Percentiles rank a stretch among this genome's conserved stretches.
These are phyloP conservation scores for Metschnikowia amazonensis DNA, from an alignment of 805 yeast genomes.

Conservation along the genomic window DNA sequence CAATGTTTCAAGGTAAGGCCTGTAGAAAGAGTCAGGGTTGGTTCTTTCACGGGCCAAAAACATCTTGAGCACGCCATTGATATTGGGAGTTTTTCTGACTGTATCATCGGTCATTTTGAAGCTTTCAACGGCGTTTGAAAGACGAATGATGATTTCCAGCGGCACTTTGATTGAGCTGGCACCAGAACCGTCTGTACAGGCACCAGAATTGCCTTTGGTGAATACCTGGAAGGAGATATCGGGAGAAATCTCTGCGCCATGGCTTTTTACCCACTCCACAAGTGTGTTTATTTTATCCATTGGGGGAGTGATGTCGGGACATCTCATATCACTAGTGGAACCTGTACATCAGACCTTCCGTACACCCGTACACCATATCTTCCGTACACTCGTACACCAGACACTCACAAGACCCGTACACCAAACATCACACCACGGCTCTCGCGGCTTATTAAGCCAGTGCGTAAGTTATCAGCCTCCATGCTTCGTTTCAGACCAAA, in stretches of 20 bases:
- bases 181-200: slow-evolving; percentile 14
- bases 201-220: slow-evolving; percentile 25
- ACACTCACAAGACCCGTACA: neutral
- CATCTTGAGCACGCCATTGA: slow-evolving; percentile 34
- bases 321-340: no score
- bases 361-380: slow-evolving; percentile 1
- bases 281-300: slow-evolving; percentile 16
- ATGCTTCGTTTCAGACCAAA: slow-evolving; percentile 4
- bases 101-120: slow-evolving; percentile 15
- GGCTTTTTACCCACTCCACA: slow-evolving; percentile 28
- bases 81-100: slow-evolving; percentile 17
- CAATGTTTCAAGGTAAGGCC: slow-evolving; percentile 29
- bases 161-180: slow-evolving; percentile 12
- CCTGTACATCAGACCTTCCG: no score
- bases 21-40: slow-evolving; percentile 19
- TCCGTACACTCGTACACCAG: neutral
- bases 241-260: slow-evolving; percentile 29
- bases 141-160: slow-evolving; percentile 15
- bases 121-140: slow-evolving; percentile 23
- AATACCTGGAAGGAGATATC: slow-evolving; percentile 23
- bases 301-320: neutral
- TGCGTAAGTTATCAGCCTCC: no score
- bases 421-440: no score
- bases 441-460: no score
- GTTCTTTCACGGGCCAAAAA: slow-evolving; percentile 31